A percentile compares a stretch with the other conserved stretches of the same genome.
phyloP scores from a whole-genome alignment of 371 early-diverging fungal genomes.

The Syncephalis fuscata region DNA sequence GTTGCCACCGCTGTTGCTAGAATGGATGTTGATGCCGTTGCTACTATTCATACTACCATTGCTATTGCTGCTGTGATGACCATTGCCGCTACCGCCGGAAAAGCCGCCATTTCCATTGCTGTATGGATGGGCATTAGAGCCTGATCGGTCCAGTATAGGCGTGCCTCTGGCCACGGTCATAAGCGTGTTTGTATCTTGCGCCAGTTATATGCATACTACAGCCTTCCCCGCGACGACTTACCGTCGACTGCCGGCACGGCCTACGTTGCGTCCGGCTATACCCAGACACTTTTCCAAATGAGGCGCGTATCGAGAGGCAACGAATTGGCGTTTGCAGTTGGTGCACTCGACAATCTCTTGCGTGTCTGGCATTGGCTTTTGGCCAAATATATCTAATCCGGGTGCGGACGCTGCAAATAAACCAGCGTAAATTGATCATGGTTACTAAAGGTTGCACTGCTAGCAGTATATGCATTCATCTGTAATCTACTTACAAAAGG shows the following conservation, averaged over 20 bases:
- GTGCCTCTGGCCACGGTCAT: no score
- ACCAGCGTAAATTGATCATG: no score
- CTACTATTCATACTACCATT: no score
- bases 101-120: no score
- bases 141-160: no score
- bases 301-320: slow-evolving; percentile 69
- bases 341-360: slow-evolving; percentile 56
- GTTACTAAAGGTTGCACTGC: slow-evolving; percentile 1
- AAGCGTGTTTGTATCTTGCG: no score
- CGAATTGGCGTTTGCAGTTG: slow-evolving; percentile 53
- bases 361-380: slow-evolving; percentile 28
- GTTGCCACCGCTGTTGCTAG: no score
- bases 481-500: slow-evolving; percentile 20
- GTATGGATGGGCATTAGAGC: no score
- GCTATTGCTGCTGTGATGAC: no score
- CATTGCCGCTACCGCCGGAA: no score
- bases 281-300: slow-evolving; percentile 85
- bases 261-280: slow-evolving; percentile 48
- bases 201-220: no score
- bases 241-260: slow-evolving; percentile 42
- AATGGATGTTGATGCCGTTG: no score
- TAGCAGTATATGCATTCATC: slow-evolving; percentile 1
- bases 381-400: slow-evolving; percentile 55
- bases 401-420: slow-evolving; percentile 20
- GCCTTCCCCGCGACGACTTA: slow-evolving; percentile 2